Evolutionary conservation across 495 filamentous ascomycete genomes (phyloP).

Genomic region (Xylaria castorea): DNA sequence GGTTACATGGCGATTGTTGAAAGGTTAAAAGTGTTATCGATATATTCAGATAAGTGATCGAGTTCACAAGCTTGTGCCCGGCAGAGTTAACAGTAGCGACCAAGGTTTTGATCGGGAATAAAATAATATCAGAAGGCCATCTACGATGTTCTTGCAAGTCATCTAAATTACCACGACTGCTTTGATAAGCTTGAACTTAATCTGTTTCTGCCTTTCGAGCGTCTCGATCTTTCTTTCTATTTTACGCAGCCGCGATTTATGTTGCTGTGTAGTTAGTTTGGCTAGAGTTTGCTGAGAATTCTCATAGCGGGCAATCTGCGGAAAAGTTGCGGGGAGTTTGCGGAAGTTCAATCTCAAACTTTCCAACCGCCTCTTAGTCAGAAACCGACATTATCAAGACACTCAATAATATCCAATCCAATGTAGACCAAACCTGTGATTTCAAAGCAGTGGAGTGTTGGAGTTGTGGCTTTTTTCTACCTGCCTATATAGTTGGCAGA

Average conservation of each 20-base stretch:
- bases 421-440: constrained; percentile 10
- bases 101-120: background rate
- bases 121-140: background rate
- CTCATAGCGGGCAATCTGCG: constrained; percentile 12
- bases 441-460: constrained; percentile 1
- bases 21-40: background rate
- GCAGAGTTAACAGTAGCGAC: background rate
- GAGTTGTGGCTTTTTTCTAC: background rate
- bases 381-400: background rate
- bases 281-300: background rate
- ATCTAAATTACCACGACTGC: background rate
- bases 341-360: constrained; percentile 8
- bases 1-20: background rate
- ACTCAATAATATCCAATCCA: background rate
- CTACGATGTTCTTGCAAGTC: background rate
- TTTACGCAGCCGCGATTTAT: background rate
- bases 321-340: constrained; percentile 24
- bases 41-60: background rate
- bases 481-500: background rate
- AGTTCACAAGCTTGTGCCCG: background rate
- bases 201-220: no score
- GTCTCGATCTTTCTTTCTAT: background rate
- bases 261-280: background rate
- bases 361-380: background rate
- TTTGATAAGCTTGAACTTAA: background rate